Evolutionary conservation across 345 rosid genomes (phyloP).

Genomic region (Rhodamnia rubescens): DNA sequence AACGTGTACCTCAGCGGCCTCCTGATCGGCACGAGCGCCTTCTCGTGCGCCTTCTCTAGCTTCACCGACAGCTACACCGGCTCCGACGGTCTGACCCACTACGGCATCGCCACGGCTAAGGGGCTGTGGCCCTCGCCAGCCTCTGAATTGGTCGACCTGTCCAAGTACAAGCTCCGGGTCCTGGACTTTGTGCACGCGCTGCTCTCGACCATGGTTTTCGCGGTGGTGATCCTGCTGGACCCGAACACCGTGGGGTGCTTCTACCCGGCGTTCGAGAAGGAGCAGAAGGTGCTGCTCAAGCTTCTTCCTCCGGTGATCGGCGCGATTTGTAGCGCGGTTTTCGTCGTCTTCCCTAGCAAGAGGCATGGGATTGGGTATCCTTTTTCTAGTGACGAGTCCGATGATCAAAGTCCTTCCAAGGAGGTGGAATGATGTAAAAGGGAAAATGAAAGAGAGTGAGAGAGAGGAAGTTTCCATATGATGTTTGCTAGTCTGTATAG

Average conservation of each 20-base stretch:
- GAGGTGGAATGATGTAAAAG: neutral
- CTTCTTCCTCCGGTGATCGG: constrained; percentile 61
- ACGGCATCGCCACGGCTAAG: constrained; percentile 41
- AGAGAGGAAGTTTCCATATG: neutral
- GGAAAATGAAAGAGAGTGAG: neutral
- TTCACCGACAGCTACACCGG: constrained; percentile 71
- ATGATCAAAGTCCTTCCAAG: constrained; percentile 18
- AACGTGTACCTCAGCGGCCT: constrained; percentile 40
- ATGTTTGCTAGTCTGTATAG: neutral
- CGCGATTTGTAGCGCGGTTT: constrained; percentile 27
- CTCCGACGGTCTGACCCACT: constrained; percentile 31
- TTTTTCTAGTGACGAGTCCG: neutral
- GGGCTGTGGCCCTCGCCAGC: constrained; percentile 52
- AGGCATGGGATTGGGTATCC: constrained; percentile 86
- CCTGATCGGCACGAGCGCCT: constrained; percentile 45
- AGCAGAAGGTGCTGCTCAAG: constrained; percentile 42
- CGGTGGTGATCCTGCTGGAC: constrained; percentile 39
- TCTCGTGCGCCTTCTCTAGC: constrained; percentile 53
- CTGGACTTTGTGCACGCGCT: constrained; percentile 58
- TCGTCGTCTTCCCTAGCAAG: constrained; percentile 53
- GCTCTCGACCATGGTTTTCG: constrained; percentile 40
- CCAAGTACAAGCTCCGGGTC: constrained; percentile 34
- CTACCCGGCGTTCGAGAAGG: constrained; percentile 39
- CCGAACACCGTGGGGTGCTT: constrained; percentile 46
- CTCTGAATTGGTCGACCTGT: constrained; percentile 27